These are phyloP conservation scores for Hypoxylon fuscum DNA, from an alignment of 495 filamentous ascomycete genomes.

Conservation along the genomic window DNA sequence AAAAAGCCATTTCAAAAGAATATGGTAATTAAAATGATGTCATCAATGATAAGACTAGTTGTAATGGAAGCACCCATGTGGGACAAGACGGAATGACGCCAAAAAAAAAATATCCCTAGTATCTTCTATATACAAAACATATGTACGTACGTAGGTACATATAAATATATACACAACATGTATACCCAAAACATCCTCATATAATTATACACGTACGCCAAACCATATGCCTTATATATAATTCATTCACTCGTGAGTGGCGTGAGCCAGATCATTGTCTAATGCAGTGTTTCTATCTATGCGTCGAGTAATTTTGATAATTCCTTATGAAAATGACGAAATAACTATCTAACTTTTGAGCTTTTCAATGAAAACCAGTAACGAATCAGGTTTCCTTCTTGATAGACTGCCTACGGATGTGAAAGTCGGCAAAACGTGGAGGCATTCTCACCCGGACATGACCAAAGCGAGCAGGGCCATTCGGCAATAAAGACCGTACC, in stretches of 20 bases:
- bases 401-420: conserved; percentile 25
- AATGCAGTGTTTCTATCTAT: conserved; percentile 45
- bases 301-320: conserved; percentile 24
- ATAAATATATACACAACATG: conserved; percentile 9
- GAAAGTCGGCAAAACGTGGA: not conserved
- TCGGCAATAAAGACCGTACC: conserved; percentile 95
- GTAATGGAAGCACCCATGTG: no score
- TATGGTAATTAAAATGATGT: conserved; percentile 18
- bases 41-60: no score
- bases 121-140: conserved; percentile 25
- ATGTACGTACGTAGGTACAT: conserved; percentile 2
- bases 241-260: conserved; percentile 47
- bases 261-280: conserved; percentile 43
- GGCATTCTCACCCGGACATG: conserved; percentile 63
- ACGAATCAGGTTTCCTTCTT: conserved; percentile 7
- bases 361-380: conserved; percentile 6
- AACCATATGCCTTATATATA: conserved; percentile 33
- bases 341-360: conserved; percentile 37
- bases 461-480: conserved; percentile 94
- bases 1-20: no score
- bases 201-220: conserved; percentile 38
- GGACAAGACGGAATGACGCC: conserved; percentile 4
- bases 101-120: no score
- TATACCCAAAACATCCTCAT: conserved; percentile 7
- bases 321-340: conserved; percentile 19